Base-by-base conservation (phyloP, 495 filamentous ascomycete species). In the Neurospora tetraspora region DNA sequence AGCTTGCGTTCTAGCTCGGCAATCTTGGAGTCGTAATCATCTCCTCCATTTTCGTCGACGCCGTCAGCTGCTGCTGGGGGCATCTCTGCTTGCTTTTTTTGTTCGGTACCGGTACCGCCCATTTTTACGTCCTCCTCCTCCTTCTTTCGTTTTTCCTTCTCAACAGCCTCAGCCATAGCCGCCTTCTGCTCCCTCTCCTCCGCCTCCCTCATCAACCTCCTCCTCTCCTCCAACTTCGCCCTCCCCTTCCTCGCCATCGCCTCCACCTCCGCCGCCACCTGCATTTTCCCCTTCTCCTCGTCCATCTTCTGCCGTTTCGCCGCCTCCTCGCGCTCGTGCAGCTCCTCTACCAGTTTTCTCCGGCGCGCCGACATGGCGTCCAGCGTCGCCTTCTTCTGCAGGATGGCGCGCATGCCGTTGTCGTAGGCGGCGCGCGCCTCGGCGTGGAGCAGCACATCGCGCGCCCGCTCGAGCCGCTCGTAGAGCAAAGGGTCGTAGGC, bases 381-480 rank as follows among this genome's bases (percentile, higher is more conserved):
- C 39, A 77, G 47, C 74, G 77, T 36, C 70, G 73, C 73, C 74
- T 79, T 73, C 74, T 82, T 78, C 68, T 81, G 81, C 45, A 79
- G 76, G 11, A 82, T 76, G 40, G 83, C 84, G 36, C 79, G 79
- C 71, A 83, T 80, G 68, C 79, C 80, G 18, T 72, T 74, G 71
- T 84, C 81, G 78, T 86, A 86, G 43, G 78, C 78, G 7, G 79
- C 80, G 72, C 83, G 81, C 12, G 82, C 81, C 20, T 78, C 81
- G 0, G 78, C 68, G 71, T 76, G 76, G 72, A 80, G 74, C 31
- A 86, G 79, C 61, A 84, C 81, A 73, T 84, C 84, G 74, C 83
- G 81, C 7, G 84, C 83, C 31, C 81, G 80, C 74, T 84, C 83
- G 77, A 85, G 81, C 5, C 81, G 77, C 75, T 84, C 81, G 82